A percentile compares a stretch with the other conserved stretches of the same genome.
Conservation (phyloP, 2,329 filamentous ascomycete genomes). For the Orbilia blumenaviensis region DNA sequence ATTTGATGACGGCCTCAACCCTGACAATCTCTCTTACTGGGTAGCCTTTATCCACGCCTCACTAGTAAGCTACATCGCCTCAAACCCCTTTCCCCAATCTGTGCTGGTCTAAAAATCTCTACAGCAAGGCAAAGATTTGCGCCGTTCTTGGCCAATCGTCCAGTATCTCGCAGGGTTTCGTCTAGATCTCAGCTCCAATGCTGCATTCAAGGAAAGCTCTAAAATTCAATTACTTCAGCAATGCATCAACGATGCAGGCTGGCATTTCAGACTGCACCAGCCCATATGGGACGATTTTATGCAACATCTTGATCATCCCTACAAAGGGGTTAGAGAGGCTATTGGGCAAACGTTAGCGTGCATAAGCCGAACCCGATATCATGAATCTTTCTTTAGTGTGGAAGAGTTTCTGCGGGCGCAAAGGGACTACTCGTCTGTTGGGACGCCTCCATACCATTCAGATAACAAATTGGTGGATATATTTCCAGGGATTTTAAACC, state of each 20-base stretch:
- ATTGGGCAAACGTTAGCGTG: slow-evolving; percentile 89
- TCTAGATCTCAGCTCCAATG: slow-evolving; percentile 92
- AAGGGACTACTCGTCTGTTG: slow-evolving; percentile 80
- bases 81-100: not conserved
- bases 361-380: slow-evolving; percentile 89
- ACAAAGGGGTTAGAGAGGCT: slow-evolving; percentile 94
- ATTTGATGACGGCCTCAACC: slow-evolving; percentile 89
- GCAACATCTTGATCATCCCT: slow-evolving; percentile 91
- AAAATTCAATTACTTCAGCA: slow-evolving; percentile 93
- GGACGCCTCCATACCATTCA: slow-evolving; percentile 82
- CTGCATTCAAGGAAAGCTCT: slow-evolving; percentile 97
- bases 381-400: slow-evolving; percentile 90
- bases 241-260: slow-evolving; percentile 84
- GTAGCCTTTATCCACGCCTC: slow-evolving; percentile 90
- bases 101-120: not conserved
- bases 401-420: slow-evolving; percentile 78
- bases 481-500: slow-evolving; percentile 77
- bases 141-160: slow-evolving; percentile 84
- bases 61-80: slow-evolving; percentile 49
- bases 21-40: slow-evolving; percentile 95
- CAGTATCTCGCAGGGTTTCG: slow-evolving; percentile 84
- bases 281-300: slow-evolving; percentile 91
- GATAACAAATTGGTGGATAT: slow-evolving; percentile 76
- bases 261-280: slow-evolving; percentile 93
- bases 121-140: slow-evolving; percentile 86